Base-by-base conservation (phyloP, 1,284 basidiomycete genomes). In the Heimioporus punctisporus region DNA sequence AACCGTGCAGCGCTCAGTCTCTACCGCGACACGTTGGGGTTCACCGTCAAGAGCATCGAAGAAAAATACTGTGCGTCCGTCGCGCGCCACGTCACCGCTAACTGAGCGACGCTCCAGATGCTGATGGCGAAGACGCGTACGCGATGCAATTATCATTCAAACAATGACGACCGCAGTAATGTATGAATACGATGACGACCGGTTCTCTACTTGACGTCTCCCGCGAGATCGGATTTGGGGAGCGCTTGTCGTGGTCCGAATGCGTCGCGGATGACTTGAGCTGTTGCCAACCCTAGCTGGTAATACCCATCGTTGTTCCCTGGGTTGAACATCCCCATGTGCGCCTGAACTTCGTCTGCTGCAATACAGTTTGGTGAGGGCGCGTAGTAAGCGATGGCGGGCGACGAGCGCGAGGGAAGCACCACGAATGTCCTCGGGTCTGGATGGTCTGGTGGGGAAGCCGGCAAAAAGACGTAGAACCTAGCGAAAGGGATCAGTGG, bases 111-210 rank as follows among this genome's bases (percentile, higher is more conserved):
- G 31, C 25, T 34, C 37, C 54, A 95, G 93, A 96, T 75, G 93
- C 92, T 6, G 94, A 97, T 65, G 93, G 93, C 11, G 94, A 97
- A 74, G 93, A 96, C 63, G 94, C 95, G 34, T 95, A 92, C 66
- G 87, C 91, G 4, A 96, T 97, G 94, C 82, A 85, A 40, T 80
- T 92, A 47, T 78, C 78, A 6, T 74, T 92, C 55, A 79, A 82
- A 54, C 57, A 61, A 60, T 71, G 64, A 62, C 48, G 46, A 48
- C 41, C 46, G 45, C 31, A 34, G 43, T 46, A 45, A 53, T 25
- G 39, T 48, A 62, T 37, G 49, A 34, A 46, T 55, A 50, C 46
- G 54, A 48, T 14, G 34, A 19, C 52, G 41, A 40, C 43, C 54
- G 28, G 26, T n/a, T 37, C 26, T 39, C 40, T 54, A 58, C 30